These are phyloP conservation scores for Limnanthes douglasii DNA, from an alignment of 345 rosid genomes.

Conservation along the genomic window DNA sequence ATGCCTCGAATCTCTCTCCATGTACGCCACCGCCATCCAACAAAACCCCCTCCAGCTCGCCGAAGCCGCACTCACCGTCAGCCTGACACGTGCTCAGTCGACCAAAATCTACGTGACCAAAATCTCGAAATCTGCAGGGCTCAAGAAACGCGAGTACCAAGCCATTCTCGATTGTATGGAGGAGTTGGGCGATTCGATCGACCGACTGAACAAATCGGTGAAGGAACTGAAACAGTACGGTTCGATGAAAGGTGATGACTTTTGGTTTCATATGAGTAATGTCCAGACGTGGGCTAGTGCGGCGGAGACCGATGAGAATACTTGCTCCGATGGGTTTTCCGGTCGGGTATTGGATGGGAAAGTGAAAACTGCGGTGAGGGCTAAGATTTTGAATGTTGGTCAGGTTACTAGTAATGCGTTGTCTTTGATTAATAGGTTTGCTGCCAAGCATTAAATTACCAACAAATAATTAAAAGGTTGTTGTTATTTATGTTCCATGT, in stretches of 20 bases:
- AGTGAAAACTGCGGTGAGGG: slow-evolving; percentile 37
- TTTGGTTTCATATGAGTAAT: slow-evolving; percentile 64
- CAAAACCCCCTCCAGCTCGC: slow-evolving; percentile 47
- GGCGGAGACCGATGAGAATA: slow-evolving; percentile 74
- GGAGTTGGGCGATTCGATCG: slow-evolving; percentile 53
- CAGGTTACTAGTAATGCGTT: slow-evolving; percentile 82
- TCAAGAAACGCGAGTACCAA: slow-evolving; percentile 35
- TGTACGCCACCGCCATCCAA: slow-evolving; percentile 36
- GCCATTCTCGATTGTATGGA: slow-evolving; percentile 62
- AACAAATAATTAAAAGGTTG: no score
- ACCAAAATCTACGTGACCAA: slow-evolving; percentile 31
- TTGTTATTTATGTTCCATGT: no score
- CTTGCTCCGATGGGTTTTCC: slow-evolving; percentile 73
- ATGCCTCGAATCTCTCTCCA: slow-evolving; percentile 47
- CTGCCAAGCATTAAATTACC: slow-evolving; percentile 18
- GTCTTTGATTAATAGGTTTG: slow-evolving; percentile 47
- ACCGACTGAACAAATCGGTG: slow-evolving; percentile 42
- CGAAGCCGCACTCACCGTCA: slow-evolving; percentile 59
- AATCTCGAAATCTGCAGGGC: slow-evolving; percentile 25
- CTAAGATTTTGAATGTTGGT: slow-evolving; percentile 35
- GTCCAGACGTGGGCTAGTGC: slow-evolving; percentile 94
- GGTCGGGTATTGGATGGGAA: slow-evolving; percentile 45
- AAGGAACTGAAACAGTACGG: slow-evolving; percentile 45
- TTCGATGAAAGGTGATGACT: slow-evolving; percentile 31
- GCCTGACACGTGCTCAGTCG: slow-evolving; percentile 32